Evolutionary conservation across 2,329 filamentous ascomycete genomes (phyloP).

Genomic region (Penicillium hesseltinei): DNA sequence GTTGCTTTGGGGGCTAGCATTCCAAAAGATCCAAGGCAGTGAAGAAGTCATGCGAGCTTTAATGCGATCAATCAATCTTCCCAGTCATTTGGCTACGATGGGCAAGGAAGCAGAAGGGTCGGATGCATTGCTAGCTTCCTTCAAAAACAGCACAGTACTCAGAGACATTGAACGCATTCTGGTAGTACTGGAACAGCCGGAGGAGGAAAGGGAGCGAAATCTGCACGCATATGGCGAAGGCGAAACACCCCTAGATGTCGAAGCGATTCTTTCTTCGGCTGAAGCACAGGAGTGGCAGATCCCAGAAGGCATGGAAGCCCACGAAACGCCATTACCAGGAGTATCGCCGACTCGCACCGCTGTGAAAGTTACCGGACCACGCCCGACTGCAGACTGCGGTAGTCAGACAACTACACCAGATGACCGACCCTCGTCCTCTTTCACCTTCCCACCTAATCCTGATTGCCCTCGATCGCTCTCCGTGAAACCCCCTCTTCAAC

Average conservation of each 20-base stretch:
- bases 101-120: constrained; percentile 48
- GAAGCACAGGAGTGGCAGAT: constrained; percentile 37
- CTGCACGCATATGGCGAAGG: constrained; percentile 23
- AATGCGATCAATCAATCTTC: constrained; percentile 49
- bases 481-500: constrained; percentile 42
- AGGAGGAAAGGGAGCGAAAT: constrained; percentile 39
- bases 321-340: constrained; percentile 20
- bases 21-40: constrained; percentile 59
- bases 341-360: constrained; percentile 29
- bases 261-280: constrained; percentile 30
- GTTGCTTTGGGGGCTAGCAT: constrained; percentile 64
- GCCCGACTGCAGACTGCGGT: constrained; percentile 25
- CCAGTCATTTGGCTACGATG: constrained; percentile 35
- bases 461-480: constrained; percentile 11
- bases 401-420: constrained; percentile 24
- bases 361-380: constrained; percentile 10
- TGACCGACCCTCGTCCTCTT: constrained; percentile 2
- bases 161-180: constrained; percentile 63
- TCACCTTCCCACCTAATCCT: constrained; percentile 1
- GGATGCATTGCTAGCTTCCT: constrained; percentile 59
- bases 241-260: constrained; percentile 31
- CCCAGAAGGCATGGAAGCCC: constrained; percentile 25
- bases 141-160: constrained; percentile 62
- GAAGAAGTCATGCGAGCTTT: constrained; percentile 59
- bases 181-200: constrained; percentile 42